phyloP scores from a whole-genome alignment of 1,284 basidiomycete species.

The Ganoderma multipileum region DNA sequence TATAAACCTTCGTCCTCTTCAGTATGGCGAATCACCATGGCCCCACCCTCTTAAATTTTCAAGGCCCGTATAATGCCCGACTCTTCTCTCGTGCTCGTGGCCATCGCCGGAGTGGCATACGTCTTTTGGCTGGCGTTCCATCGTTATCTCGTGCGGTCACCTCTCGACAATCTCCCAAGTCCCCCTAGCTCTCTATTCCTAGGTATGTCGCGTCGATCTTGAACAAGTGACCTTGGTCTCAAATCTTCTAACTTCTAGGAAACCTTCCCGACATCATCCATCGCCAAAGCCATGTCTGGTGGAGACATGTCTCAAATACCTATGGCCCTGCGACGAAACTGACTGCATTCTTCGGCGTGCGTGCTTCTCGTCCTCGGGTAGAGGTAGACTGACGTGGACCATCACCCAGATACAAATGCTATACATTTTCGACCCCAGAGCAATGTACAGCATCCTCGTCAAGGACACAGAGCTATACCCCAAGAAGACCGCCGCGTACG shows the following conservation, averaged over 20 bases:
- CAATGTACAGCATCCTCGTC: slow-evolving; percentile 47
- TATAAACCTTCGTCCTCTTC: not conserved
- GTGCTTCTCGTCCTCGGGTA: not conserved
- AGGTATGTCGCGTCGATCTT: not conserved
- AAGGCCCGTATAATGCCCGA: not conserved
- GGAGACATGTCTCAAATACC: not conserved
- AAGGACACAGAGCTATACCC: slow-evolving; percentile 41
- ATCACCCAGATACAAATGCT: slow-evolving; percentile 8
- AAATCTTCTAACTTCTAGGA: not conserved
- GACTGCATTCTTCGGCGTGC: not conserved
- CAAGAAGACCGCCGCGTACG: slow-evolving; percentile 14
- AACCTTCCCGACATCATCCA: not conserved
- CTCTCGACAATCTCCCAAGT: not conserved
- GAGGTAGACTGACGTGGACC: not conserved
- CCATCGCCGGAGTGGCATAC: not conserved
- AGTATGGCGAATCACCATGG: not conserved
- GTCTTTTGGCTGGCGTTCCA: not conserved
- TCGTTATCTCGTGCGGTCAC: not conserved
- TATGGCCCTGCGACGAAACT: not conserved
- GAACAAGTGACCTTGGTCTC: not conserved
- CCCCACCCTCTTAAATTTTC: not conserved
- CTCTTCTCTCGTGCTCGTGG: not conserved
- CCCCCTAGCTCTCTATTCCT: not conserved
- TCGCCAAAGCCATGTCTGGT: not conserved
- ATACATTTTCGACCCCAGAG: slow-evolving; percentile 39